Conservation (phyloP, 192 early-diverging fungal genomes). For the Coemansia sp. region DNA sequence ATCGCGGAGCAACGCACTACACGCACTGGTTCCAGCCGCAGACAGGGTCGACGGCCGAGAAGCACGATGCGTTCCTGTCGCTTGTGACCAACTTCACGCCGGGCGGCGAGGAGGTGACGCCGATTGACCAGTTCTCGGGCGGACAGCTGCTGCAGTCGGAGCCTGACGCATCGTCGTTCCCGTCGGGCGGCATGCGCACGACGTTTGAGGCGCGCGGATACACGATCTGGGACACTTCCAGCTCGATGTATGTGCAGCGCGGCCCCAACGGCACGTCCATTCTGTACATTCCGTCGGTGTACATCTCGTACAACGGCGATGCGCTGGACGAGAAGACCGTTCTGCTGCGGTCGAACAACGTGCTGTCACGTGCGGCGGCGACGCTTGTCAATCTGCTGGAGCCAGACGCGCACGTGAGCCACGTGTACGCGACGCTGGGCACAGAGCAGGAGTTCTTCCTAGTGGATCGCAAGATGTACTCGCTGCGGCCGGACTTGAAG, state of each 20-base stretch:
- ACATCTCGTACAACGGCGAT: slow-evolving; percentile 99
- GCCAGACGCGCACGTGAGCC: slow-evolving; percentile 67
- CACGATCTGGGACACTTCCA: slow-evolving; percentile 98
- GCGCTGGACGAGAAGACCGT: slow-evolving; percentile 99
- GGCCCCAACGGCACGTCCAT: slow-evolving; percentile 91
- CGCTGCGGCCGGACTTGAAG: slow-evolving; percentile 94
- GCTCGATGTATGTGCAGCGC: slow-evolving; percentile 92
- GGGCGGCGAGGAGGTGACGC: slow-evolving; percentile 80
- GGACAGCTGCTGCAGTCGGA: slow-evolving; percentile 97
- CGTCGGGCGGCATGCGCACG: slow-evolving; percentile 94
- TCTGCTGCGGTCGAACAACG: slow-evolving; percentile 88
- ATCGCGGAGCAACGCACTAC: slow-evolving; percentile 96
- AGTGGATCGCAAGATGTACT: slow-evolving; percentile 92
- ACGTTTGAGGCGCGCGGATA: slow-evolving; percentile 99
- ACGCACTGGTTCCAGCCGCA: slow-evolving; percentile 99
- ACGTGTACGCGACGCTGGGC: slow-evolving; percentile 90
- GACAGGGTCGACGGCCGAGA: slow-evolving; percentile 97
- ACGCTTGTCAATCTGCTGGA: slow-evolving; percentile 79
- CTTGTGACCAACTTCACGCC: slow-evolving; percentile 79
- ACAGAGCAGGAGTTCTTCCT: slow-evolving; percentile 99
- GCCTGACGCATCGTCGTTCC: slow-evolving; percentile 99
- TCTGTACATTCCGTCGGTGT: slow-evolving; percentile 96
- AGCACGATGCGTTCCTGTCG: slow-evolving; percentile 97
- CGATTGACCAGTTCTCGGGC: slow-evolving; percentile 97
- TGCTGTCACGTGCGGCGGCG: slow-evolving; percentile 76